A percentile compares a stretch with the other conserved stretches of the same genome.
Evolutionary conservation across 73 alveolate genomes (phyloP).

Genomic region (Blepharisma stoltei): DNA sequence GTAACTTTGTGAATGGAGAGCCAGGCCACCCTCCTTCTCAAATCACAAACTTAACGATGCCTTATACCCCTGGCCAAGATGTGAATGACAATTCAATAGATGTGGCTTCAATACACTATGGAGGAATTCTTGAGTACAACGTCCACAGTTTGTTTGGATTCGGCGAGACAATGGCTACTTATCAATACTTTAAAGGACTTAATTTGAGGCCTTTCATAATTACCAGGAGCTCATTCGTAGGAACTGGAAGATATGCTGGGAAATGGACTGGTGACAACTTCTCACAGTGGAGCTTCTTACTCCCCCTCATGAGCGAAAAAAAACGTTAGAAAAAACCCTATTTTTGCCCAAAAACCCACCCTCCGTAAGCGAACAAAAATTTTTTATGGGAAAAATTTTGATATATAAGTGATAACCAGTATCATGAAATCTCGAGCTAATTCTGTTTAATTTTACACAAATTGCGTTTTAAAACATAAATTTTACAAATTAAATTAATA

Average conservation of each 20-base stretch:
- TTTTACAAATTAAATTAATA: no score
- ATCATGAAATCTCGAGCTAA: no score
- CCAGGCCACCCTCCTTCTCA: conserved; percentile 41
- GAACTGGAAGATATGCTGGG: conserved; percentile 77
- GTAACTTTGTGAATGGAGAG: conserved; percentile 54
- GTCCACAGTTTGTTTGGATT: conserved; percentile 66
- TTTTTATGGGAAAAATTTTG: no score
- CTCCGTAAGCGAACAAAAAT: no score
- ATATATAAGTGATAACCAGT: no score
- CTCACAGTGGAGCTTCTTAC: conserved; percentile 66
- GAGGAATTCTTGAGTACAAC: conserved; percentile 48
- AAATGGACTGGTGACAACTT: conserved; percentile 93
- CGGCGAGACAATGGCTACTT: conserved; percentile 55
- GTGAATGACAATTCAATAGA: conserved; percentile 34
- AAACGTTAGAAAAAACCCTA: no score
- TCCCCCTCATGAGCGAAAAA: no score
- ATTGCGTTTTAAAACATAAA: no score
- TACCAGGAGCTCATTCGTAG: conserved; percentile 82
- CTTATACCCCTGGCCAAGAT: conserved; percentile 17
- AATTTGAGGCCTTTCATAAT: conserved; percentile 76
- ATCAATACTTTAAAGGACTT: conserved; percentile 50
- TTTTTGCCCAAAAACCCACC: no score
- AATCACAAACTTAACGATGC: neutral
- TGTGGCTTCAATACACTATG: conserved; percentile 37
- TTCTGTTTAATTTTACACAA: no score